Evolutionary conservation across 345 rosid genomes (phyloP).

Genomic region (Viola odorata): DNA sequence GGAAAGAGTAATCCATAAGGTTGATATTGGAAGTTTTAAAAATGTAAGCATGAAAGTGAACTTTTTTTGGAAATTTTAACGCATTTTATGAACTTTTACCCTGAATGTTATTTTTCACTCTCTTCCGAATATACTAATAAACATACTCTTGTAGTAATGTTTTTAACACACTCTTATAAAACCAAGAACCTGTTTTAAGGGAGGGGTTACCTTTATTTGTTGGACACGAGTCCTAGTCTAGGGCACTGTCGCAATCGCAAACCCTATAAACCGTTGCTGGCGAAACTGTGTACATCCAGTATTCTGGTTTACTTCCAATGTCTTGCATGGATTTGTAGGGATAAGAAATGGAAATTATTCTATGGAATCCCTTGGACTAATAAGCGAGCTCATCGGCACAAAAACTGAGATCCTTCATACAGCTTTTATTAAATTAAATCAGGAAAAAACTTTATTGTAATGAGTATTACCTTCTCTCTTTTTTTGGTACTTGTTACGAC

Average conservation of each 20-base stretch:
- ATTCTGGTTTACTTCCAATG: neutral
- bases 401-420: neutral
- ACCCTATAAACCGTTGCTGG: neutral
- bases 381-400: neutral
- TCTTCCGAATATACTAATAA: too few species aligned
- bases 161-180: too few species aligned
- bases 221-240: neutral
- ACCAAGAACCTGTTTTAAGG: neutral
- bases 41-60: too few species aligned
- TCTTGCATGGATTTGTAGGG: neutral
- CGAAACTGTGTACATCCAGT: too few species aligned
- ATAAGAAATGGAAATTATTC: neutral
- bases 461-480: constrained; percentile 32
- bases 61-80: too few species aligned
- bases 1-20: too few species aligned
- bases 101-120: too few species aligned
- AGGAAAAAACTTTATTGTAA: constrained; percentile 18
- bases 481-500: constrained; percentile 34
- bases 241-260: neutral
- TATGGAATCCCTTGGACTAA: neutral
- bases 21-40: too few species aligned
- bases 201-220: neutral
- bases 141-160: too few species aligned
- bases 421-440: neutral
- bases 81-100: too few species aligned